Base-by-base conservation (phyloP, 352 stramenopile genomes). In the Globisporangium echinulatum region DNA sequence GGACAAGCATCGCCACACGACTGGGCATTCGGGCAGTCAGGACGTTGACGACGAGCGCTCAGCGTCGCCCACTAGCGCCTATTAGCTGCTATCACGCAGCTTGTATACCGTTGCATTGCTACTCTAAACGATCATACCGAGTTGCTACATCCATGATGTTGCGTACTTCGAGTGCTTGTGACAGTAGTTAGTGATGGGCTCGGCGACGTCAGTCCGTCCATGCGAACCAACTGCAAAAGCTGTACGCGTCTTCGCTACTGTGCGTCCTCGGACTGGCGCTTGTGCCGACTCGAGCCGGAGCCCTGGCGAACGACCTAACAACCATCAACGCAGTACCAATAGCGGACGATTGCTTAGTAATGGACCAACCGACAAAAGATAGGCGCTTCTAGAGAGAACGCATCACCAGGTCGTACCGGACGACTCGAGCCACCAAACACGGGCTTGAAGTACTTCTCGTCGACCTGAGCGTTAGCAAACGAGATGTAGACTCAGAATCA, bases 401-500 rank as follows among this genome's bases (percentile, higher is more conserved):
- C 48, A 43, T 19, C 19, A 54, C 19, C 33, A 33, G 4, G 15
- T 5, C 7, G 13, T 44, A 48, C 52, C 39, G 40, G 68, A 25
- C 66, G 65, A 36, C 59, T 60, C 3, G 74, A 79, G 14, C 78
- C 80, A 1, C 80, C 78, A 62, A 90, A 88, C 8, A 86, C 46
- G 4, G 80, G 80, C 60, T 90, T 87, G 51, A 90, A 67, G 52
- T 88, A 90, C 44, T 66, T 72, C 40, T 88, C 76, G 38, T 90
- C 80, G 44, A 90, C 54, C 79, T 87, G 17, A 19, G 25, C 25
- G 25, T 33, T 33, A 33, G 25, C 25, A 33, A 33, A 33, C 25
- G 25, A 33, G 25, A 33, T 33, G 25, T 33, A 33, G 25, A 33
- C 25, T 33, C 25, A 2, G 25, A 33, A 6, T 49, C 44, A 14